Evolutionary conservation across 768 basidiomycete genomes (phyloP), one percentile per base, ranked within the genome.

Genomic region (Panaeolus papilionaceus): DNA sequence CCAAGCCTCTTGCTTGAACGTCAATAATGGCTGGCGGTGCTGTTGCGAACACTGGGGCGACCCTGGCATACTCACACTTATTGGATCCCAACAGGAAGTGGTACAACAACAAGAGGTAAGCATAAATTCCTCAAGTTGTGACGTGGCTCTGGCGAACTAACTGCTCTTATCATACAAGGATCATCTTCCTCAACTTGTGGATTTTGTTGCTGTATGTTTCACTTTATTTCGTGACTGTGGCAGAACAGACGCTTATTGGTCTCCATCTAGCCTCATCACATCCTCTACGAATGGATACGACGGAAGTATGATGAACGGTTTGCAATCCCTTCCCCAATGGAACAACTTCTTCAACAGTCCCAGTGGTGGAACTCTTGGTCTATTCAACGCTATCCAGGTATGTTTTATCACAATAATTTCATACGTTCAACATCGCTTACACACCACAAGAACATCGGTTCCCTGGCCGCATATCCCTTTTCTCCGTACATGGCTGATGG

Each of bases 271-370:
- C 6, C 86, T 92, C 70, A 90, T 92, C 73, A 92, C 91, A 14
- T 91, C 91, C n/a, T 90, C 89, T 11, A 91, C 88, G 61, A 91
- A 88, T 75, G 92, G 91, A 63, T 92, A 89, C 74, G 92, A 92
- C 72, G 90, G 90, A 67, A 88, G 86, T 75, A 87, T 92, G 87
- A 91, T 92, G 91, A 92, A 93, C 77, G 90, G 89, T 75, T 81
- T 94, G 51, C 92, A 94, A 77, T 85, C 86, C 62, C 81, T 93
- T 68, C 66, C 73, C 26, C 86, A 89, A 69, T 94, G 92, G 92
- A 76, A 82, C 63, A 47, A 67, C 6, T 90, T 86, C 73, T 93
- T 94, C 77, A 69, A 81, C 67, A 16, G 80, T 65, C 92, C 92
- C 14, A 76, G 80, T 16, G 84, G 86, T 51, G 80, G 85, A 45